Base-by-base conservation (phyloP, 805 yeast genomes). In the Hanseniaspora valbyensis region DNA sequence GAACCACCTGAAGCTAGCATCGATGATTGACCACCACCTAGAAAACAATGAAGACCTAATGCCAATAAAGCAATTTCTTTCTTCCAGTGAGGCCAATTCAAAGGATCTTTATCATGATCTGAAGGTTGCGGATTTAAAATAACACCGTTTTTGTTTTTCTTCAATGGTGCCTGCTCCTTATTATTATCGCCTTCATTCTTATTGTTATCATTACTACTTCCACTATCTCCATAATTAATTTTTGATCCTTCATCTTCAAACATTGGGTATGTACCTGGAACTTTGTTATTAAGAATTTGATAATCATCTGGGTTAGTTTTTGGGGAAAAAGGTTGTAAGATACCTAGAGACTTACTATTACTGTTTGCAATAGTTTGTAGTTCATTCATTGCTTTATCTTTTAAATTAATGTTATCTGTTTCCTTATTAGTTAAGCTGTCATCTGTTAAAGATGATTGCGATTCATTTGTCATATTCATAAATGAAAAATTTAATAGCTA, bases 21-120 rank as follows among this genome's bases (percentile, higher is more conserved):
- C 3, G 83, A 77, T 2, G 80, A 71, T 61, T 75, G 79, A 29
- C 83, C 83, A 28, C 83, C 83, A 4, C 78, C 77, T 10, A 78
- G 63, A 56, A 78, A 74, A 12, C 77, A 74, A 54, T 74, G 80
- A 56, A 75, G 70, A 4, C 82, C 81, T 30, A 78, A 69, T 16
- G 72, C 72, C 10, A 69, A 55, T 37, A 78, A 62, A 7, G 81
- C 75, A 42, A 75, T 53, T 54, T 78, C 83, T 26, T 81, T 66
- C 37, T 75, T 67, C 77, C 80, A 75, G 7, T 69, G 57, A 1
- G 83, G 81, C 84, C 83, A 77, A 57, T 78, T 79, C 37, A 78
- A 65, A 2, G 84, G 84, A 55, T 78, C 84, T 56, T 79, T 77
- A 4, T 81, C 80, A 54, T 73, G 67, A 55, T 77, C 75, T 34